Conservation (phyloP, 768 basidiomycete genomes). For the Boletus subcaerulescens region DNA sequence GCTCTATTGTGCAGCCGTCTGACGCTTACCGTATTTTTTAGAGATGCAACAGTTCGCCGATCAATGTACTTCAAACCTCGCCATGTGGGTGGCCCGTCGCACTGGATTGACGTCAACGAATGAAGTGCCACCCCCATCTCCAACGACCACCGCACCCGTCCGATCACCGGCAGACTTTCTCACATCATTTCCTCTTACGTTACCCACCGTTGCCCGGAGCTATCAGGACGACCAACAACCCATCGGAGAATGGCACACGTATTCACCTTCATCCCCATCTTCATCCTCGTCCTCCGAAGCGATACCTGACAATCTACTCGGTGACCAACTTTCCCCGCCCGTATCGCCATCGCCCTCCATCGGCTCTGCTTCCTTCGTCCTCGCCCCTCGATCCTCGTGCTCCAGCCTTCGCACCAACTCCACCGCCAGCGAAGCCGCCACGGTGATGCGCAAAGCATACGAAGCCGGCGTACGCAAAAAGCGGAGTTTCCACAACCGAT, state of each 20-base stretch:
- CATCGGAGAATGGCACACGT: slow-evolving; percentile 24
- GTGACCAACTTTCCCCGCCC: slow-evolving; percentile 25
- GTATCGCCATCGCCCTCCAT: slow-evolving; percentile 29
- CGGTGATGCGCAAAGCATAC: slow-evolving; percentile 32
- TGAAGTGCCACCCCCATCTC: slow-evolving; percentile 1
- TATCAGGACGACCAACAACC: slow-evolving; percentile 25
- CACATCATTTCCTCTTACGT: slow-evolving; percentile 54
- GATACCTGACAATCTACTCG: slow-evolving; percentile 20
- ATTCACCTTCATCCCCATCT: slow-evolving; percentile 29
- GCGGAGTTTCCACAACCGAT: slow-evolving; percentile 29
- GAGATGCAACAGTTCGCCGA: slow-evolving; percentile 68
- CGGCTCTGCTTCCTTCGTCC: slow-evolving; percentile 25
- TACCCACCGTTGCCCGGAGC: slow-evolving; percentile 42
- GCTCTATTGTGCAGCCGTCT: background rate
- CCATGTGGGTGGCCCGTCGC: slow-evolving; percentile 60
- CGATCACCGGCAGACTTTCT: slow-evolving; percentile 44
- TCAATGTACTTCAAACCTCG: slow-evolving; percentile 67
- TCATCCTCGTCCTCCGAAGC: slow-evolving; percentile 31
- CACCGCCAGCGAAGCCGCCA: slow-evolving; percentile 22
- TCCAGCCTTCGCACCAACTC: slow-evolving; percentile 26
- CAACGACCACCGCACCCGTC: slow-evolving; percentile 22
- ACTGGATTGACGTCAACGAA: slow-evolving; percentile 35
- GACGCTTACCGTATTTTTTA: slow-evolving; percentile 27
- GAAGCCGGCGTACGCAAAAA: slow-evolving; percentile 33
- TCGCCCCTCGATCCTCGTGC: slow-evolving; percentile 27